phyloP scores from a whole-genome alignment of 2,329 filamentous ascomycete species.

The Aspergillus bombycis region DNA sequence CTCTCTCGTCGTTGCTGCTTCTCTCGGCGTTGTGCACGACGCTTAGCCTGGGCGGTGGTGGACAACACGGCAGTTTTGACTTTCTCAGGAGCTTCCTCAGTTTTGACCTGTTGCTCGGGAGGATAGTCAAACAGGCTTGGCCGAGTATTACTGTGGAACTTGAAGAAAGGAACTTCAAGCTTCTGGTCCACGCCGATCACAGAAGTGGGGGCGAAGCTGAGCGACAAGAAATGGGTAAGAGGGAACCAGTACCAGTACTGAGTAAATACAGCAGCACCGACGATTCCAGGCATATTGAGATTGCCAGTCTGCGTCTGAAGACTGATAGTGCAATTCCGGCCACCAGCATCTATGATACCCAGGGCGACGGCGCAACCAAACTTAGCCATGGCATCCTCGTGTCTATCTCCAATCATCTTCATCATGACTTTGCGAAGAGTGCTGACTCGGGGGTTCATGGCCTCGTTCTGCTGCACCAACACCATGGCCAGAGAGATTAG shows the following conservation, averaged over 20 bases:
- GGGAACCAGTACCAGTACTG: slow-evolving; percentile 99
- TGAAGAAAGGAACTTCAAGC: slow-evolving; percentile 89
- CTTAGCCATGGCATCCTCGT: slow-evolving; percentile 99
- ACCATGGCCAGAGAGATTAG: slow-evolving; percentile 96
- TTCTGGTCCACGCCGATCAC: slow-evolving; percentile 95
- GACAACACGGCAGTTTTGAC: slow-evolving; percentile 95
- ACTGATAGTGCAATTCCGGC: slow-evolving; percentile 96
- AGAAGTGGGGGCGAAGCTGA: slow-evolving; percentile 95
- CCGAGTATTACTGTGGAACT: slow-evolving; percentile 91
- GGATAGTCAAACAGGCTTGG: slow-evolving; percentile 98
- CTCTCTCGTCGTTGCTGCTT: slow-evolving; percentile 85
- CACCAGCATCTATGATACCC: slow-evolving; percentile 96
- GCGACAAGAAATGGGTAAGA: slow-evolving; percentile 92
- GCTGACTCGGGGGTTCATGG: slow-evolving; percentile 95
- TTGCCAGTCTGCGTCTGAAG: slow-evolving; percentile 97
- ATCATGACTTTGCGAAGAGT: slow-evolving; percentile 89
- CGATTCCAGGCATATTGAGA: slow-evolving; percentile 96
- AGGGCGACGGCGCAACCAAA: slow-evolving; percentile 93
- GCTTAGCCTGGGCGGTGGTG: slow-evolving; percentile 95
- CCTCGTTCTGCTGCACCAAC: slow-evolving; percentile 98
- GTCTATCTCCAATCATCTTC: slow-evolving; percentile 91
- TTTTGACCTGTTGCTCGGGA: slow-evolving; percentile 92
- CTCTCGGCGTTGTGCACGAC: slow-evolving; percentile 91
- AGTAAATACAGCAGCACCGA: slow-evolving; percentile 96
- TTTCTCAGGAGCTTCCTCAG: slow-evolving; percentile 88